These are phyloP conservation scores for Daldinia bambusicola DNA, from an alignment of 495 filamentous ascomycete genomes.

Conservation along the genomic window DNA sequence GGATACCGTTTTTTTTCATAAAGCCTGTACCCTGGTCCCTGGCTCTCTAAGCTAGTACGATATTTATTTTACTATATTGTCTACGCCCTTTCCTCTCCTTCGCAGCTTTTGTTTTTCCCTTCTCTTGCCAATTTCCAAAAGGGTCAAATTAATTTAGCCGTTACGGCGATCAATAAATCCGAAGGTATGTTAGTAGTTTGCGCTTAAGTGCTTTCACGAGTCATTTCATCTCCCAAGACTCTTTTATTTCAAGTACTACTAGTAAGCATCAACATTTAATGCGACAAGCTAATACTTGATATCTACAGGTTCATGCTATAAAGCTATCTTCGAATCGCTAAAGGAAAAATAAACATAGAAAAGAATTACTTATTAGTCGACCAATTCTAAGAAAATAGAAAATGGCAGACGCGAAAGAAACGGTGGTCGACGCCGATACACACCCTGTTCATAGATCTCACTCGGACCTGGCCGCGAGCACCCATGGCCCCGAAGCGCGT, in stretches of 20 bases:
- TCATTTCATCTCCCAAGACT: background rate
- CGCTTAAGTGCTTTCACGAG: background rate
- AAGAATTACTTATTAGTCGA: conserved; percentile 5
- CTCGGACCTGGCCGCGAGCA: conserved; percentile 24
- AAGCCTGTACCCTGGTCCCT: conserved; percentile 1
- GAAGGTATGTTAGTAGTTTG: background rate
- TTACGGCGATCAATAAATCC: conserved; percentile 30
- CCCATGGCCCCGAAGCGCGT: conserved; percentile 33
- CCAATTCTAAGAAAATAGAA: conserved; percentile 1
- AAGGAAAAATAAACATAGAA: background rate
- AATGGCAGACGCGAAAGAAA: conserved; percentile 37
- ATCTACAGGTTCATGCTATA: conserved; percentile 21
- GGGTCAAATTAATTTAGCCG: conserved; percentile 37
- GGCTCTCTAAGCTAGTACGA: background rate
- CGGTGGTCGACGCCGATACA: conserved; percentile 4
- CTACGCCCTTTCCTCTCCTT: conserved; percentile 12
- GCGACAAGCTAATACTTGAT: conserved; percentile 26
- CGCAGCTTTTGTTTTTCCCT: conserved; percentile 3
- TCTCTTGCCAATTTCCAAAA: conserved; percentile 11
- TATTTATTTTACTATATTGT: conserved; percentile 31
- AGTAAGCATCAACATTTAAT: background rate
- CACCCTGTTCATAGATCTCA: conserved; percentile 7
- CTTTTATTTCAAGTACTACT: background rate
- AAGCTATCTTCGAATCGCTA: conserved; percentile 24
- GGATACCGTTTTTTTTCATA: conserved; percentile 1